Percentiles rank a stretch among this genome's conserved stretches.
phyloP scores from a whole-genome alignment of 768 basidiomycete genomes.

The Tephrocybe sp. region DNA sequence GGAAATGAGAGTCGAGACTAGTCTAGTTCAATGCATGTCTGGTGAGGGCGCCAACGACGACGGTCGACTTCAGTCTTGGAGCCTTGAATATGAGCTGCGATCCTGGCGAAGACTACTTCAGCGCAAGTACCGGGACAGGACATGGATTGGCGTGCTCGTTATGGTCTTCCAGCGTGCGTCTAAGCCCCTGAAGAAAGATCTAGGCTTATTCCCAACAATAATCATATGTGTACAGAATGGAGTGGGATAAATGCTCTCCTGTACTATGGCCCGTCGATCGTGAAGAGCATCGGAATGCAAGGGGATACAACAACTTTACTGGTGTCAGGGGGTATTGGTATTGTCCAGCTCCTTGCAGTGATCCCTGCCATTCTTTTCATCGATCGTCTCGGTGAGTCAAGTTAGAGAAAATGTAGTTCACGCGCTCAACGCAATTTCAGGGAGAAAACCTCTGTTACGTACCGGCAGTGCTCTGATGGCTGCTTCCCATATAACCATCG shows the following conservation, averaged over 20 bases:
- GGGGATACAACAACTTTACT: conserved; percentile 59
- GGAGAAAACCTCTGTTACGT: conserved; percentile 64
- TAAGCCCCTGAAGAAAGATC: neutral
- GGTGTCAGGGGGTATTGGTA: conserved; percentile 76
- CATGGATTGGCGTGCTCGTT: conserved; percentile 66
- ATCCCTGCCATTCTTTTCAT: conserved; percentile 71
- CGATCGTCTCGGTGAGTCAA: conserved; percentile 53
- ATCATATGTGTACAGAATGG: conserved; percentile 57
- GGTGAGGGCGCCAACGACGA: conserved; percentile 16
- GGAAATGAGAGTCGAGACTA: conserved; percentile 71
- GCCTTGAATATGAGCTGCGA: conserved; percentile 30
- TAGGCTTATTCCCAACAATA: neutral
- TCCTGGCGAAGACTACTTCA: conserved; percentile 60
- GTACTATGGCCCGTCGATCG: conserved; percentile 77
- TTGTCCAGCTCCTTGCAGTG: conserved; percentile 75
- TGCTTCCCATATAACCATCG: conserved; percentile 60
- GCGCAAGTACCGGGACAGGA: conserved; percentile 53
- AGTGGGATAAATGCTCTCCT: conserved; percentile 82
- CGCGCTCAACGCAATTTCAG: conserved; percentile 26
- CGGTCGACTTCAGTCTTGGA: conserved; percentile 11
- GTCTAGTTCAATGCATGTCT: conserved; percentile 41
- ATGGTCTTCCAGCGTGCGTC: conserved; percentile 82
- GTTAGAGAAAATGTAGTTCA: neutral
- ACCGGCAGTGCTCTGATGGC: conserved; percentile 66
- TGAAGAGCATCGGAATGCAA: conserved; percentile 58